Percentiles rank a stretch among this genome's conserved stretches.
phyloP scores from a whole-genome alignment of 495 filamentous ascomycete genomes.

The Podospora comata region DNA sequence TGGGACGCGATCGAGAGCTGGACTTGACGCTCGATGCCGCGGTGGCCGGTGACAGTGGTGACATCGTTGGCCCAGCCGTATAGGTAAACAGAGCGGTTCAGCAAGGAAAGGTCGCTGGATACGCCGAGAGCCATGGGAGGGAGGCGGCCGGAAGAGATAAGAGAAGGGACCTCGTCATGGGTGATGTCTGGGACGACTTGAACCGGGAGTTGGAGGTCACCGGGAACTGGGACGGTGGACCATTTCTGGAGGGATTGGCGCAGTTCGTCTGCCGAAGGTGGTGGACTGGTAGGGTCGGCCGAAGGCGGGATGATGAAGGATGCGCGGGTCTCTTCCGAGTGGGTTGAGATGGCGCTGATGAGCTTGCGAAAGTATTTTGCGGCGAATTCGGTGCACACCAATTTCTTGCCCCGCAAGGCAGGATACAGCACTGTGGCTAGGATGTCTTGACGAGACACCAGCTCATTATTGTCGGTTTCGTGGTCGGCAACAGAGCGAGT shows the following conservation, averaged over 20 bases:
- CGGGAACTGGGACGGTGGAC: slow-evolving; percentile 29
- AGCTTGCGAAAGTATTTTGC: slow-evolving; percentile 40
- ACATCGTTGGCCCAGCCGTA: slow-evolving; percentile 31
- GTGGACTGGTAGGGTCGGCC: not conserved
- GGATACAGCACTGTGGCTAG: slow-evolving; percentile 37
- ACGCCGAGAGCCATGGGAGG: slow-evolving; percentile 31
- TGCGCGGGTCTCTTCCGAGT: slow-evolving; percentile 39
- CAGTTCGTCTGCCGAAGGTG: slow-evolving; percentile 9
- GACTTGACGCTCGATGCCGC: slow-evolving; percentile 34
- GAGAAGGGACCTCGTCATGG: slow-evolving; percentile 16
- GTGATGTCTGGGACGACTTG: slow-evolving; percentile 30
- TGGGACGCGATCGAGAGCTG: slow-evolving; percentile 28
- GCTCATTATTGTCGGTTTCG: slow-evolving; percentile 31
- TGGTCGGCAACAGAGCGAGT: slow-evolving; percentile 34
- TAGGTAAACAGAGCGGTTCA: slow-evolving; percentile 35
- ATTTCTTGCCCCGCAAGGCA: slow-evolving; percentile 31
- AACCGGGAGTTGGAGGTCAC: slow-evolving; percentile 29
- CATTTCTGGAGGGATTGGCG: slow-evolving; percentile 22
- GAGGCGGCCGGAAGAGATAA: slow-evolving; percentile 20
- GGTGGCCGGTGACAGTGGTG: slow-evolving; percentile 32
- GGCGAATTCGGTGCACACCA: slow-evolving; percentile 39
- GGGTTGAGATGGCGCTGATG: slow-evolving; percentile 37
- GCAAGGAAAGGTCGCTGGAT: slow-evolving; percentile 26
- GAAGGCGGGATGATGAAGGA: slow-evolving; percentile 29
- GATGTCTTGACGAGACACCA: slow-evolving; percentile 32